Percentiles rank a stretch among this genome's conserved stretches.
These are phyloP conservation scores for Phaeodactylum tricornutum DNA, from an alignment of 108 stramenopile genomes.

Conservation along the genomic window DNA sequence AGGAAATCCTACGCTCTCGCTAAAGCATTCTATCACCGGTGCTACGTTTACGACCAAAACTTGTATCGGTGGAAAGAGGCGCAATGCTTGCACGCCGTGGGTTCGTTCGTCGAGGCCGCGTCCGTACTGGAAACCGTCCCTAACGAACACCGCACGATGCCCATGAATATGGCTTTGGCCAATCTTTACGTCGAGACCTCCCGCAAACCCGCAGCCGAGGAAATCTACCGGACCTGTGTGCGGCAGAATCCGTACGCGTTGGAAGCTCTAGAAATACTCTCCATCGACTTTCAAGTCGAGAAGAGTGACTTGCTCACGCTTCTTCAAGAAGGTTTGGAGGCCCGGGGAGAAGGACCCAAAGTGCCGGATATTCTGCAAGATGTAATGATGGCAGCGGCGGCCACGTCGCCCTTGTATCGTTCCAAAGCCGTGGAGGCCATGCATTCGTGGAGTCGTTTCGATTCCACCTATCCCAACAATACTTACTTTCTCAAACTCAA, in stretches of 20 bases:
- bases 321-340: constrained; percentile 19
- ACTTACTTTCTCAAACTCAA: constrained; percentile 53
- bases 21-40: constrained; percentile 50
- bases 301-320: constrained; percentile 26
- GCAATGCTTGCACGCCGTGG: constrained; percentile 47
- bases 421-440: constrained; percentile 31
- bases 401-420: constrained; percentile 25
- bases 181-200: constrained; percentile 43
- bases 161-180: constrained; percentile 60
- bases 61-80: constrained; percentile 65
- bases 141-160: constrained; percentile 25
- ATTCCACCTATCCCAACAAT: constrained; percentile 53
- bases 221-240: constrained; percentile 47
- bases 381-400: constrained; percentile 23
- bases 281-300: constrained; percentile 33
- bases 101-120: constrained; percentile 56
- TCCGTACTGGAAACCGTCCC: constrained; percentile 59
- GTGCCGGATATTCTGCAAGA: neutral
- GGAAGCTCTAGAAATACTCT: constrained; percentile 55
- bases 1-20: constrained; percentile 45
- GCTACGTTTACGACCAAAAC: constrained; percentile 16
- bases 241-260: constrained; percentile 49
- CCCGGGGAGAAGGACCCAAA: constrained; percentile 2
- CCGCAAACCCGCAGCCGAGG: constrained; percentile 32
- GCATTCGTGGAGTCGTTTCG: constrained; percentile 43